Evolutionary conservation across 805 yeast species (phyloP).

Genomic region (Dipodascus albidus): DNA sequence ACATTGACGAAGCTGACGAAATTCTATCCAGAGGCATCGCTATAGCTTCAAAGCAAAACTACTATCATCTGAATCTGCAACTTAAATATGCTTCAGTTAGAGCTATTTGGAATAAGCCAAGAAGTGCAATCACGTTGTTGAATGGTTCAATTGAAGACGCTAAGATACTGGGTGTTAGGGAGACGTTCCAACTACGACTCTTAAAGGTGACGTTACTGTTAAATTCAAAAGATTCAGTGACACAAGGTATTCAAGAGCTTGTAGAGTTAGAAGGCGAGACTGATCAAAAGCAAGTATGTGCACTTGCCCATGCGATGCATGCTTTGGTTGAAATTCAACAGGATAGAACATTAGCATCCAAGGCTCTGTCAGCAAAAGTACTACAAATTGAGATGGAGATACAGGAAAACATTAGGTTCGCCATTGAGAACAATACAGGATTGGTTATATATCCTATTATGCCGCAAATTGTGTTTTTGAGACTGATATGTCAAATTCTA

Average conservation of each 20-base stretch:
- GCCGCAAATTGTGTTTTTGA: background rate
- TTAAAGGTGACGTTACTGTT: background rate
- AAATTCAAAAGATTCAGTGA: background rate
- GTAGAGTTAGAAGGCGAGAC: background rate
- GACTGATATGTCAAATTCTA: background rate
- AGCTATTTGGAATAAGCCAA: background rate
- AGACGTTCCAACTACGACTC: background rate
- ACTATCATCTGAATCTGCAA: background rate
- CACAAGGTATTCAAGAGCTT: background rate
- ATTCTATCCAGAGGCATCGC: conserved; percentile 64
- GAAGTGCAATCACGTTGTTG: background rate
- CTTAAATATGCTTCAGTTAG: background rate
- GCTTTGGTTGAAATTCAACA: background rate
- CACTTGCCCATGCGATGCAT: background rate
- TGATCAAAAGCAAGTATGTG: background rate
- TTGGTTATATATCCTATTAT: background rate
- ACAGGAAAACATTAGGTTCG: background rate
- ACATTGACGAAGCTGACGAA: conserved; percentile 96
- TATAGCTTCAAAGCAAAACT: background rate
- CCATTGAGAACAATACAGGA: background rate
- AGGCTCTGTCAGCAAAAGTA: background rate
- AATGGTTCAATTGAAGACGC: background rate
- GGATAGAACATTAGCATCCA: background rate
- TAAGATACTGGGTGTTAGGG: background rate
- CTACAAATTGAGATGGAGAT: background rate